Percentiles rank a stretch among this genome's conserved stretches.
Evolutionary conservation across 257 asterid genomes (phyloP).

Genomic region (Orobanche coerulescens): DNA sequence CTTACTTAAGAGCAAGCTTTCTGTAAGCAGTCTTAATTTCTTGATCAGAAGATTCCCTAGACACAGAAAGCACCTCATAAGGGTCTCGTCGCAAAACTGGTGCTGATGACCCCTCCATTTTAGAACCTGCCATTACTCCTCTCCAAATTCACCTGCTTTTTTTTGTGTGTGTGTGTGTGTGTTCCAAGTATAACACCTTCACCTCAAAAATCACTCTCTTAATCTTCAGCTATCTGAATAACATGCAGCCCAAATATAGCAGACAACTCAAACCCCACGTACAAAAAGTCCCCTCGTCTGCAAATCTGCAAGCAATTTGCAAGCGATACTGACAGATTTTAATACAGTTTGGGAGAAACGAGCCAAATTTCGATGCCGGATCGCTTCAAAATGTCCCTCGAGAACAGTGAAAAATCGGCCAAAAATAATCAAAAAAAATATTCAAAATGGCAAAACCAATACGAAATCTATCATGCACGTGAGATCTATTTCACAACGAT

Average conservation of each 20-base stretch:
- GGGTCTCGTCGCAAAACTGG: conserved; percentile 81
- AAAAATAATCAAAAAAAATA: conserved; percentile 12
- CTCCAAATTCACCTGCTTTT: conserved; percentile 20
- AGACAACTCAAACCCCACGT: conserved; percentile 1
- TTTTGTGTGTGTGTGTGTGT: background rate
- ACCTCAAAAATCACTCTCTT: conserved; percentile 1
- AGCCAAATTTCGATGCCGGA: conserved; percentile 32
- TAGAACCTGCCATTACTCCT: conserved; percentile 45
- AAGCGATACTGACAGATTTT: conserved; percentile 21
- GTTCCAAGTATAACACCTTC: background rate
- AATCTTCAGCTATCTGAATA: conserved; percentile 23
- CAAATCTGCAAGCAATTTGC: conserved; percentile 35
- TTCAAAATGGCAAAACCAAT: background rate
- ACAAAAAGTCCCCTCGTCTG: conserved; percentile 27
- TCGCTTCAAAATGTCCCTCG: conserved; percentile 19
- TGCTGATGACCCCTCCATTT: conserved; percentile 75
- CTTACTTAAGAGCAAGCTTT: conserved; percentile 95
- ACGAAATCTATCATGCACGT: background rate
- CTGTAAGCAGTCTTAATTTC: conserved; percentile 96
- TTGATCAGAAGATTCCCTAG: conserved; percentile 89
- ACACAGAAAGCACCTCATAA: conserved; percentile 79
- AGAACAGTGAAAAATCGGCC: conserved; percentile 14
- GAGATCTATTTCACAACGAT: conserved; percentile 26
- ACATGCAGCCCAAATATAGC: conserved; percentile 19
- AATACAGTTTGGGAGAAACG: conserved; percentile 17